Base-by-base conservation (phyloP, 176 grass and related monocot genomes). In the Aegilops umbellulata region DNA sequence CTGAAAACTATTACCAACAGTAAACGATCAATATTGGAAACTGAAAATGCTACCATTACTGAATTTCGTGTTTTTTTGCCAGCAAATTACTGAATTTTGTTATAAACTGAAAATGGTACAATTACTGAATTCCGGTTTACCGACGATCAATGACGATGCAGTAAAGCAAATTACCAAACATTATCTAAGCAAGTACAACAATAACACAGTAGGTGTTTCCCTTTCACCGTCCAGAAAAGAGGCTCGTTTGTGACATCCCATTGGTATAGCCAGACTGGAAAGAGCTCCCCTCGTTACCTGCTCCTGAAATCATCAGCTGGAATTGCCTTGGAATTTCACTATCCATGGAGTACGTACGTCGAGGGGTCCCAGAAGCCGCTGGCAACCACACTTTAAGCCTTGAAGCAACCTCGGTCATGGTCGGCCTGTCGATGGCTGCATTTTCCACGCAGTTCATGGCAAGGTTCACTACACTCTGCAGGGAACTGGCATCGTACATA, bases 341-440 rank as follows among this genome's bases (percentile, higher is more conserved):
- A n/a, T n/a, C n/a, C n/a, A n/a, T n/a, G n/a, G n/a, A n/a, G n/a
- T n/a, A n/a, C n/a, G n/a, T n/a, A n/a, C n/a, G n/a, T n/a, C n/a
- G n/a, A n/a, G n/a, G n/a, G n/a, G n/a, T n/a, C n/a, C n/a, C n/a
- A n/a, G n/a, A n/a, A n/a, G n/a, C 11, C 12, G 71, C 19, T 0
- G 71, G 82, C 69, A 75, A 23, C 26, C 27, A 76, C 39, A 46
- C 11, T 35, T 51, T 84, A 60, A 84, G 71, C 82, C 27, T 76
- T 44, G 70, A 76, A 49, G 76, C 71, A 65, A 84, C 38, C 34
- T 65, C 71, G 0, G 82, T 25, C 82, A 84, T 84, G 58, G 39
- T 51, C 1, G 71, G 82, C 60, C 82, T 76, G 27, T 84, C 19
- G 39, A 65, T 51, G 39, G 60, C 1, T 20, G 60, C 20, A 1